phyloP scores from a whole-genome alignment of 2,329 filamentous ascomycete genomes.

The Nothomitra cinnamomea region DNA sequence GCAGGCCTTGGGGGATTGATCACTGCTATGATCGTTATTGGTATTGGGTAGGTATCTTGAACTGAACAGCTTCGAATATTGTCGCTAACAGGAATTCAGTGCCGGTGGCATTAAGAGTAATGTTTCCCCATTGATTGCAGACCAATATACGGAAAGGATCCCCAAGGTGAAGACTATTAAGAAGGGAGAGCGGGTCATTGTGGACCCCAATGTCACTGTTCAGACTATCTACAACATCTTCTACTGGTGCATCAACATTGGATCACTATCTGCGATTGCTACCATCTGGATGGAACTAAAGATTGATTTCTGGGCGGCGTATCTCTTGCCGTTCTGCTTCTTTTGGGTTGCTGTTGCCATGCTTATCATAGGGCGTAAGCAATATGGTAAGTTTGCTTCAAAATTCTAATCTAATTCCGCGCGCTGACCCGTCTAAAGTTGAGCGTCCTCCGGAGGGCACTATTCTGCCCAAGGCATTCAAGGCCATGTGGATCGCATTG shows the following conservation, averaged over 20 bases:
- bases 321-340: slow-evolving; percentile 42
- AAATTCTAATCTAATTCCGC: slow-evolving; percentile 7
- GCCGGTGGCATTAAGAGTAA: slow-evolving; percentile 54
- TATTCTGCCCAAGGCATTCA: slow-evolving; percentile 48
- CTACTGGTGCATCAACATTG: slow-evolving; percentile 51
- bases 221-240: slow-evolving; percentile 59
- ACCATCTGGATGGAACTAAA: slow-evolving; percentile 52
- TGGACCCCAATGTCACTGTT: slow-evolving; percentile 49
- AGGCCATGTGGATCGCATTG: slow-evolving; percentile 38
- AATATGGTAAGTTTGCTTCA: slow-evolving; percentile 12
- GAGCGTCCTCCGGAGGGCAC: slow-evolving; percentile 39
- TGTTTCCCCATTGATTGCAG: slow-evolving; percentile 35
- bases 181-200: slow-evolving; percentile 41
- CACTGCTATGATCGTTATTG: slow-evolving; percentile 41
- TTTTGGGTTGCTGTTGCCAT: slow-evolving; percentile 44
- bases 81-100: slow-evolving; percentile 15
- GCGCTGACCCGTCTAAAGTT: slow-evolving; percentile 26
- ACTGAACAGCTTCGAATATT: too few species aligned
- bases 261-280: slow-evolving; percentile 46
- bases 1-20: slow-evolving; percentile 37
- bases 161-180: slow-evolving; percentile 29
- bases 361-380: slow-evolving; percentile 20
- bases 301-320: slow-evolving; percentile 50
- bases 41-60: slow-evolving; percentile 29
- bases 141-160: slow-evolving; percentile 44